These are phyloP conservation scores for Pestalotiopsis sp. DNA, from an alignment of 2,329 filamentous ascomycete genomes.

Conservation along the genomic window DNA sequence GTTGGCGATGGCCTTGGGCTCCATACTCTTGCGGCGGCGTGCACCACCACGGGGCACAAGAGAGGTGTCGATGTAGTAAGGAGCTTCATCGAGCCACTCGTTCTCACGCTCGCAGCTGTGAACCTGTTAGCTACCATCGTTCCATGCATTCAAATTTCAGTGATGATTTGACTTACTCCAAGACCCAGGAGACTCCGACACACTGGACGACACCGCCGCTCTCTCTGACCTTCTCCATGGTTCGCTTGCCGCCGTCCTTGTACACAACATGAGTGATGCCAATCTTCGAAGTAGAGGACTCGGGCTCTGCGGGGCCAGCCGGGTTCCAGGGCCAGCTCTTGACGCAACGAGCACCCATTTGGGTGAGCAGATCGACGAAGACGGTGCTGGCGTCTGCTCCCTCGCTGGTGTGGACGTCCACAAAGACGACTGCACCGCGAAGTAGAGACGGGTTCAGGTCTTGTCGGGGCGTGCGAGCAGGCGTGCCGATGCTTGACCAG, in stretches of 20 bases:
- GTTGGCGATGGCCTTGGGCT: constrained; percentile 71
- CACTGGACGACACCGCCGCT: constrained; percentile 77
- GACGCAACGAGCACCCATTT: constrained; percentile 82
- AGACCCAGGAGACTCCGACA: constrained; percentile 85
- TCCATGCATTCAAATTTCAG: neutral
- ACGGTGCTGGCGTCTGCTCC: constrained; percentile 80
- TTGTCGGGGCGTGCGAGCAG: constrained; percentile 57
- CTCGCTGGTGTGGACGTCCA: constrained; percentile 82
- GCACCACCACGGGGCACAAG: constrained; percentile 70
- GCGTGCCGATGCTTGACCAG: constrained; percentile 59
- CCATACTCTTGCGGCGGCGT: constrained; percentile 80
- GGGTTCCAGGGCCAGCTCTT: constrained; percentile 78
- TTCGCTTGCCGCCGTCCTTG: constrained; percentile 82
- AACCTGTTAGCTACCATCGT: constrained; percentile 27
- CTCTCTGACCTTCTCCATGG: constrained; percentile 77
- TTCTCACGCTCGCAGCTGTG: constrained; percentile 74
- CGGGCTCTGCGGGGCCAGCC: constrained; percentile 34
- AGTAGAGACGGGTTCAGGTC: constrained; percentile 59
- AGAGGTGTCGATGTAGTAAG: constrained; percentile 70
- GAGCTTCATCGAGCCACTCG: constrained; percentile 73
- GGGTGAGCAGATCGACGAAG: constrained; percentile 76
- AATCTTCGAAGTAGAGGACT: constrained; percentile 52
- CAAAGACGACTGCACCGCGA: constrained; percentile 75
- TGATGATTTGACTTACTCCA: constrained; percentile 66
- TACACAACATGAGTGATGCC: constrained; percentile 88